Conservation (phyloP, 2,329 filamentous ascomycete species). For the Talaromyces sp. region DNA sequence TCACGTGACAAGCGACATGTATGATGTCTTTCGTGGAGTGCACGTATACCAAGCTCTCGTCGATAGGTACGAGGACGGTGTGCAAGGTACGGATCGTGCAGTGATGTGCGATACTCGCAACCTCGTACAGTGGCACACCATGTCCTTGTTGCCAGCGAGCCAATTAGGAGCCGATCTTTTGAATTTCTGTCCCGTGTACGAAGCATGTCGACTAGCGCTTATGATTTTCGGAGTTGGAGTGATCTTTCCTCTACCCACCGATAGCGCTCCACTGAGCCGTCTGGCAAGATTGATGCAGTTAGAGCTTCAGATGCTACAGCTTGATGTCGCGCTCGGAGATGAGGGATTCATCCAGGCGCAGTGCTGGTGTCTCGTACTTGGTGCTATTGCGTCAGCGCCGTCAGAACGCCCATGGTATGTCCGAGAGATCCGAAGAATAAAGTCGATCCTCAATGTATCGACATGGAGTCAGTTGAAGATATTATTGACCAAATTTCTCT, state of each 20-base stretch:
- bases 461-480: too few species aligned
- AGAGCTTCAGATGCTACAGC: background rate
- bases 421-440: too few species aligned
- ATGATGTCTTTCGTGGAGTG: constrained; percentile 21
- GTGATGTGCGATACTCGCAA: constrained; percentile 25
- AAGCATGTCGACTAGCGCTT: constrained; percentile 24
- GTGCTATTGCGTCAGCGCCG: background rate
- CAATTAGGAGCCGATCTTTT: constrained; percentile 15
- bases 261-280: constrained; percentile 21
- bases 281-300: constrained; percentile 21
- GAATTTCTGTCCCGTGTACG: constrained; percentile 18
- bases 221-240: constrained; percentile 28
- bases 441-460: too few species aligned
- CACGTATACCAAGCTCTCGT: constrained; percentile 22
- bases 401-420: too few species aligned
- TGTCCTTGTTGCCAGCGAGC: constrained; percentile 22
- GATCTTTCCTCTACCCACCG: constrained; percentile 27
- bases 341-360: constrained; percentile 12
- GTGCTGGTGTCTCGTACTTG: constrained; percentile 17
- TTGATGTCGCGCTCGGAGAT: background rate
- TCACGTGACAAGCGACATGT: constrained; percentile 15
- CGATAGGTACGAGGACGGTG: constrained; percentile 19
- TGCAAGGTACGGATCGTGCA: constrained; percentile 12
- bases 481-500: too few species aligned
- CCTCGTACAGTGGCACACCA: constrained; percentile 27